phyloP scores from a whole-genome alignment of 805 yeast species.

The Saturnispora ahearnii region DNA sequence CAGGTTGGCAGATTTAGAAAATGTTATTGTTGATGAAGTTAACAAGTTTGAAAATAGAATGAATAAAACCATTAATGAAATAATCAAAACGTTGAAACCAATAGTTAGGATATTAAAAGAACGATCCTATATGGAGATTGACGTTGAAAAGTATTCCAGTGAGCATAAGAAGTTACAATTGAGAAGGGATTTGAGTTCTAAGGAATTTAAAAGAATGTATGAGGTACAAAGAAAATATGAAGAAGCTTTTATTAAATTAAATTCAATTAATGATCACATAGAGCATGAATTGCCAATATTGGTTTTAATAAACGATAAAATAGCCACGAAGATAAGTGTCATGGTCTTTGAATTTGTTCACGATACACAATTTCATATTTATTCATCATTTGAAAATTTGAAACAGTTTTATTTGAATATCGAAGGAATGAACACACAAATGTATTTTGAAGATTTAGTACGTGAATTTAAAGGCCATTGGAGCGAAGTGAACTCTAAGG shows the following conservation, averaged over 20 bases:
- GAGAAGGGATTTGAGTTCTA: constrained; percentile 27
- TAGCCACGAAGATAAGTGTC: constrained; percentile 22
- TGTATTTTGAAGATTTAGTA: constrained; percentile 7
- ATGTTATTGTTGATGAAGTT: neutral
- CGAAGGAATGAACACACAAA: constrained; percentile 2
- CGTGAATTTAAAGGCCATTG: neutral
- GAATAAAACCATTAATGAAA: neutral
- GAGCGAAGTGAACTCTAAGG: neutral
- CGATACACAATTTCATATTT: constrained; percentile 27
- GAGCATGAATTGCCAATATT: constrained; percentile 41
- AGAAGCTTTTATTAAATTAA: constrained; percentile 30
- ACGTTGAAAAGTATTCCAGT: constrained; percentile 15
- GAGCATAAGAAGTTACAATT: constrained; percentile 16
- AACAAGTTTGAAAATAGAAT: constrained; percentile 1
- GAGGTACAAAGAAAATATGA: constrained; percentile 26
- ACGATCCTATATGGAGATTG: constrained; percentile 17
- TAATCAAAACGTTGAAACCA: constrained; percentile 12
- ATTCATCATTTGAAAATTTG: constrained; percentile 5
- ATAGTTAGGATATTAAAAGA: constrained; percentile 21
- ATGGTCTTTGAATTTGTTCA: constrained; percentile 17
- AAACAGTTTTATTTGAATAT: constrained; percentile 9
- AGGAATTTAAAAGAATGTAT: constrained; percentile 30
- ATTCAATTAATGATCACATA: constrained; percentile 30
- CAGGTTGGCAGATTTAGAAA: neutral
- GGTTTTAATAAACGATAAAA: constrained; percentile 25